Evolutionary conservation across 306 rosid species (phyloP).

Genomic region (Cucurbita pepo): DNA sequence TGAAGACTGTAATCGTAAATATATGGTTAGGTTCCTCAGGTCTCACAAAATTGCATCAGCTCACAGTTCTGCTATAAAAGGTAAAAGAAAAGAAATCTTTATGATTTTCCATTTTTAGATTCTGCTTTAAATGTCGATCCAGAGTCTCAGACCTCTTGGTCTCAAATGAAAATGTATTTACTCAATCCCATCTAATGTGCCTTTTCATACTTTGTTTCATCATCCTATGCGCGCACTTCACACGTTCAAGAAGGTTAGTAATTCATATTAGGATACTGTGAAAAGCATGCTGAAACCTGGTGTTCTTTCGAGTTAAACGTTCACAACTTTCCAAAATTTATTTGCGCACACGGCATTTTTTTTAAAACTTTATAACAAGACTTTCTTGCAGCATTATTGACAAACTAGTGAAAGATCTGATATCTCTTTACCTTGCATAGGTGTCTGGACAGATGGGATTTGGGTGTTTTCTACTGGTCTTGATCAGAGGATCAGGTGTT

Average conservation of each 20-base stretch:
- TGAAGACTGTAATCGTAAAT: constrained; percentile 17
- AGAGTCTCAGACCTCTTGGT: neutral
- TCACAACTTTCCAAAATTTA: too few relatives aligned
- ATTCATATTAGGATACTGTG: neutral
- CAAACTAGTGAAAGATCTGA: neutral
- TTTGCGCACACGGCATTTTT: too few relatives aligned
- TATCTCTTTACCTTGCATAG: constrained; percentile 25
- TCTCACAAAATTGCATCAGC: constrained; percentile 46
- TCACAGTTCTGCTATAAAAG: constrained; percentile 88
- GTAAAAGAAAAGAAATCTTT: constrained; percentile 12
- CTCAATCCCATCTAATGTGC: neutral
- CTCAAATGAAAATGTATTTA: neutral
- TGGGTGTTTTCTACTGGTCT: constrained; percentile 97
- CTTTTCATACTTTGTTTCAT: neutral
- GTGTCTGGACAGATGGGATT: constrained; percentile 90
- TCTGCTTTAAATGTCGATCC: neutral
- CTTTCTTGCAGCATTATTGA: neutral
- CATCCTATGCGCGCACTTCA: neutral
- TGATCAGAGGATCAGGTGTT: constrained; percentile 92
- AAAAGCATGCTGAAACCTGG: too few relatives aligned
- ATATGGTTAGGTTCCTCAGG: constrained; percentile 31
- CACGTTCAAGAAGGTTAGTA: neutral
- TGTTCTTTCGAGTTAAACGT: too few relatives aligned
- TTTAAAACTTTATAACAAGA: neutral
- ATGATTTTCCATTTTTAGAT: neutral